A percentile compares a stretch with the other conserved stretches of the same genome.
phyloP scores from a whole-genome alignment of 2,329 filamentous ascomycete species.

The Ascochyta lentis region DNA sequence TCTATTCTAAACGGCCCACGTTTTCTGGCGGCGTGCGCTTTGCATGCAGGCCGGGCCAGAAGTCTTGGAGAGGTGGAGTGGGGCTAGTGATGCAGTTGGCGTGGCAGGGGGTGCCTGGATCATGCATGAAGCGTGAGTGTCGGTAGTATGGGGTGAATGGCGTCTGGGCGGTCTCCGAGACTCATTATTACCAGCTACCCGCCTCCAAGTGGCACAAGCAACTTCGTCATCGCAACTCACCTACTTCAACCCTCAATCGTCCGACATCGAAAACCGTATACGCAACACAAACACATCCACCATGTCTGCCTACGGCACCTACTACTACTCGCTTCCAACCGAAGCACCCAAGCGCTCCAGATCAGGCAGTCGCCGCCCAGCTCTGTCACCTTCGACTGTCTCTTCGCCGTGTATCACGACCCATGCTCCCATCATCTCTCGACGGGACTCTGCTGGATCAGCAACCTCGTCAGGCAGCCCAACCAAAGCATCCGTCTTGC shows the following conservation, averaged over 20 bases:
- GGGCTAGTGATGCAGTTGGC: conserved; percentile 47
- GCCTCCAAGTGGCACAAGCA: conserved; percentile 13
- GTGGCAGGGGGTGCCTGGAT: conserved; percentile 38
- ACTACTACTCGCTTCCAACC: conserved; percentile 49
- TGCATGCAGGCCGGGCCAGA: conserved; percentile 42
- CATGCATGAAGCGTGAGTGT: conserved; percentile 40
- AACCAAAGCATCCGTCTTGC: conserved; percentile 51
- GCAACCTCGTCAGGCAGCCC: conserved; percentile 47
- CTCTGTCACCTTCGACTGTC: conserved; percentile 55
- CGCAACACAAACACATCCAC: conserved; percentile 25
- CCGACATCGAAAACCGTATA: conserved; percentile 20
- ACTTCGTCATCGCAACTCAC: conserved; percentile 23
- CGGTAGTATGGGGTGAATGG: conserved; percentile 49
- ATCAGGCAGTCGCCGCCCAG: conserved; percentile 50
- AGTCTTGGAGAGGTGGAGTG: conserved; percentile 37
- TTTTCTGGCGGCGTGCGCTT: conserved; percentile 46
- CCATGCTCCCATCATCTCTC: conserved; percentile 48
- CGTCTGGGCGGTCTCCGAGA: conserved; percentile 42
- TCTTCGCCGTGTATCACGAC: conserved; percentile 54
- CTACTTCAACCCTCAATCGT: conserved; percentile 22
- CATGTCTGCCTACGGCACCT: conserved; percentile 46
- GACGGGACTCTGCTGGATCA: conserved; percentile 47
- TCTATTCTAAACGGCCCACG: conserved; percentile 47
- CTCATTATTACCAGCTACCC: conserved; percentile 41
- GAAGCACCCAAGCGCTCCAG: conserved; percentile 43